These are phyloP conservation scores for Cutaneotrichosporon cavernicola DNA, from an alignment of 1,284 basidiomycete genomes.

Conservation along the genomic window DNA sequence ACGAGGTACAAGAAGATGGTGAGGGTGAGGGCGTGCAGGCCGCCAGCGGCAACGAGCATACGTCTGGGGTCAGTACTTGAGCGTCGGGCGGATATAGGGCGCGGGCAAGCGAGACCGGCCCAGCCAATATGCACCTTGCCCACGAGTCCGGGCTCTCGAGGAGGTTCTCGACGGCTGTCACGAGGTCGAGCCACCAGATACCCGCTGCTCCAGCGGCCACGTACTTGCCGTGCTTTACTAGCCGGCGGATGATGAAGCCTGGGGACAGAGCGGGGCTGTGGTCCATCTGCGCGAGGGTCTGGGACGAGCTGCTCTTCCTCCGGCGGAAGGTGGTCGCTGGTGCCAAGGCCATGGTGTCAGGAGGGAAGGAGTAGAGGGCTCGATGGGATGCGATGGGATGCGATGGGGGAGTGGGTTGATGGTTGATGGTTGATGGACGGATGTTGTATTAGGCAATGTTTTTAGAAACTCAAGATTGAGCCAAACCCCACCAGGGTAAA, in stretches of 20 bases:
- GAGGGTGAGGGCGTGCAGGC: constrained; percentile 38
- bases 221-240: constrained; percentile 52
- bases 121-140: constrained; percentile 21
- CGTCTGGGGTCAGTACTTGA: constrained; percentile 18
- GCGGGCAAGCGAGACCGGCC: not conserved
- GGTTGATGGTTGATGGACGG: not conserved
- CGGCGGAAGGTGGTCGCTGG: not conserved
- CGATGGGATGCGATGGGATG: not conserved
- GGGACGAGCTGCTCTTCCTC: constrained; percentile 12
- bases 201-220: constrained; percentile 40
- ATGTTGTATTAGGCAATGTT: too few relatives aligned
- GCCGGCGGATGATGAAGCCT: constrained; percentile 3
- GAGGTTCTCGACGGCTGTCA: constrained; percentile 25
- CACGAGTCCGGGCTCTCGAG: constrained; percentile 29
- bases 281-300: constrained; percentile 12
- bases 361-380: too few relatives aligned
- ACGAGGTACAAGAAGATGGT: constrained; percentile 53
- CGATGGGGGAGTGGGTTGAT: not conserved
- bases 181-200: constrained; percentile 44
- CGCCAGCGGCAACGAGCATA: constrained; percentile 17
- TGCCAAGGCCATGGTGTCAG: not conserved
- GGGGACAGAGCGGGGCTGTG: constrained; percentile 11
- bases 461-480: too few relatives aligned
- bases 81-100: not conserved
- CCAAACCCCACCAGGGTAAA: not conserved